Evolutionary conservation across 495 filamentous ascomycete species (phyloP).

Genomic region (Ramalina intermedia): DNA sequence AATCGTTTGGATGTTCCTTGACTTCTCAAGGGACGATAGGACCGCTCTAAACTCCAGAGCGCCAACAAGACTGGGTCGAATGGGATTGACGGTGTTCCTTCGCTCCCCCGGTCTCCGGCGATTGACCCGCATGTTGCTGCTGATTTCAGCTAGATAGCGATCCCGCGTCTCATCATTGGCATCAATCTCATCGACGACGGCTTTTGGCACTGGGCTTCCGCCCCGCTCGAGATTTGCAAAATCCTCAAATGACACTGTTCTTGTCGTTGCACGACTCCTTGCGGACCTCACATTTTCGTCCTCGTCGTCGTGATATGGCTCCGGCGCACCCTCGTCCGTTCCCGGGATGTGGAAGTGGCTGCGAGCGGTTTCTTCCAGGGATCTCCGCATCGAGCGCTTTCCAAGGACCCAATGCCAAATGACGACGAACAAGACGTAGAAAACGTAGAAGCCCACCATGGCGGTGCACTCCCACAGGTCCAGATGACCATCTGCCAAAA

Average conservation of each 20-base stretch:
- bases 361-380: constrained; percentile 54
- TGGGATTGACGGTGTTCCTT: constrained; percentile 64
- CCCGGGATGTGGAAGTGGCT: constrained; percentile 54
- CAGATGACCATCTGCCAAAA: constrained; percentile 73
- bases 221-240: constrained; percentile 58
- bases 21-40: constrained; percentile 65
- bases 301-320: constrained; percentile 37
- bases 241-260: constrained; percentile 44
- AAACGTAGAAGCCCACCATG: constrained; percentile 87
- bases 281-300: constrained; percentile 52
- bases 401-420: constrained; percentile 80
- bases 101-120: constrained; percentile 48
- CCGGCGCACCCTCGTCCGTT: constrained; percentile 55
- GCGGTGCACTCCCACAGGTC: constrained; percentile 73
- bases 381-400: constrained; percentile 40
- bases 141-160: constrained; percentile 66
- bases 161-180: constrained; percentile 60
- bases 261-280: constrained; percentile 37
- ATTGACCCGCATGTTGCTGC: constrained; percentile 81
- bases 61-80: constrained; percentile 84
- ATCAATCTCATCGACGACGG: constrained; percentile 34
- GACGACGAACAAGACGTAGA: constrained; percentile 82
- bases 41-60: constrained; percentile 89
- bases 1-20: constrained; percentile 52
- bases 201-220: constrained; percentile 30